phyloP scores from a whole-genome alignment of 2,329 filamentous ascomycete genomes.

The Hypomyces perniciosus region DNA sequence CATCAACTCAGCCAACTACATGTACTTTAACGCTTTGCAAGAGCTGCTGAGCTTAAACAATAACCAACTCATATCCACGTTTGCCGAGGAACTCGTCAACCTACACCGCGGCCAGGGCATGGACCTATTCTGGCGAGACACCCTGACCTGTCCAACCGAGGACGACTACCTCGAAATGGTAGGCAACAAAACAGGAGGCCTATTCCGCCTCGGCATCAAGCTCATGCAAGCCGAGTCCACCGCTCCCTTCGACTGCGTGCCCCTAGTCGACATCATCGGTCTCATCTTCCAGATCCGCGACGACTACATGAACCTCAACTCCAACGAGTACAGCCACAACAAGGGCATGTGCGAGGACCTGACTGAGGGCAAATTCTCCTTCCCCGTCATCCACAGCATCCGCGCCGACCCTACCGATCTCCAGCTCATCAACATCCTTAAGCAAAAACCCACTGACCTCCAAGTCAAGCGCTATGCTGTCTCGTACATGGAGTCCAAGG shows the following conservation, averaged over 20 bases:
- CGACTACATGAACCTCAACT: conserved; percentile 86
- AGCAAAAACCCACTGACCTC: conserved; percentile 79
- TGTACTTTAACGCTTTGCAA: conserved; percentile 75
- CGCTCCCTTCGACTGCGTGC: conserved; percentile 61
- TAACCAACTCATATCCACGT: conserved; percentile 61
- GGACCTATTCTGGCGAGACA: conserved; percentile 88
- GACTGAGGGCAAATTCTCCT: conserved; percentile 95
- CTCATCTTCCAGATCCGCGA: conserved; percentile 87
- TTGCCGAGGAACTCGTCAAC: conserved; percentile 76
- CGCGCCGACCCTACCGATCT: conserved; percentile 66
- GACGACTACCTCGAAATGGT: conserved; percentile 96
- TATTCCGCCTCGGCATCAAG: conserved; percentile 80
- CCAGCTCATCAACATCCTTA: conserved; percentile 85
- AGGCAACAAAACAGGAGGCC: conserved; percentile 79
- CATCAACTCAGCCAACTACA: conserved; percentile 86
- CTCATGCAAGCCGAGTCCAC: conserved; percentile 74
- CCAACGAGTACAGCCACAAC: conserved; percentile 70
- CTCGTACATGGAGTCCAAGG: conserved; percentile 81
- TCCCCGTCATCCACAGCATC: conserved; percentile 91
- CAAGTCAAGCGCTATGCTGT: conserved; percentile 91
- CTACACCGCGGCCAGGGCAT: conserved; percentile 84
- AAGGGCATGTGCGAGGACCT: conserved; percentile 95
- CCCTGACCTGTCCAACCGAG: conserved; percentile 74
- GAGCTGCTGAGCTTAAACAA: conserved; percentile 68
- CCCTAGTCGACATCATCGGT: conserved; percentile 78